Evolutionary conservation across 352 stramenopile species (phyloP), one percentile per base, ranked within the genome.

Genomic region (Globisporangium yorkense): DNA sequence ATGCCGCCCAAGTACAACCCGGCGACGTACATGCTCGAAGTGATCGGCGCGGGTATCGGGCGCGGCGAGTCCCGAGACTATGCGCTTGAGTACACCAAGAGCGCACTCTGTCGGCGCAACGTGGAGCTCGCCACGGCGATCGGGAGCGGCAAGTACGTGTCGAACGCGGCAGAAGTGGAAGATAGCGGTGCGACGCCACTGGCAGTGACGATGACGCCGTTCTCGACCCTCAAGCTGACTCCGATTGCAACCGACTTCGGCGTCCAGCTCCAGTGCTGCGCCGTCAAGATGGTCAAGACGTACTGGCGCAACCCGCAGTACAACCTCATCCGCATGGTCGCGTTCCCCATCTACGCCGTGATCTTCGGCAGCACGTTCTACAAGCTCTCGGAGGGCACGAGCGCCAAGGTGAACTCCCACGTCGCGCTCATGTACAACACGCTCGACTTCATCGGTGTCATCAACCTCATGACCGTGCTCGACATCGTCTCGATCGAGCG

Each of bases 1-100:
- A 91, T 96, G 50, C 66, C 61, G 2, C 66, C 79, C 5, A 71
- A 84, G 59, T 84, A 88, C 63, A 97, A 96, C 63, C 84, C 88
- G 27, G 87, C 86, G 5, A 89, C 67, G 50, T 94, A 72, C 68
- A 94, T 96, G 75, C 70, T 96, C 9, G 80, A 90, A 51, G 63
- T 80, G 5, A 89, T 88, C 46, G 76, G 76, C 13, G 76, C 78
- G 3, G 79, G 71, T 31, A 70, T 76, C 37, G 68, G 54, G 33
- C 41, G 58, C 5, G 44, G 13, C 33, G 35, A 48, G 35, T 40
- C 45, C 55, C n/a, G n/a, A n/a, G 62, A 84, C 31, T 82, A 84
- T 59, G 71, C 72, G 18, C 33, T 72, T 5, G 74, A 84, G 43
- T 80, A 84, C 56, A 54, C 59, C 29, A 76, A 81, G 16, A 81